phyloP scores from a whole-genome alignment of 495 filamentous ascomycete genomes.

The Jackrogersella minutella region DNA sequence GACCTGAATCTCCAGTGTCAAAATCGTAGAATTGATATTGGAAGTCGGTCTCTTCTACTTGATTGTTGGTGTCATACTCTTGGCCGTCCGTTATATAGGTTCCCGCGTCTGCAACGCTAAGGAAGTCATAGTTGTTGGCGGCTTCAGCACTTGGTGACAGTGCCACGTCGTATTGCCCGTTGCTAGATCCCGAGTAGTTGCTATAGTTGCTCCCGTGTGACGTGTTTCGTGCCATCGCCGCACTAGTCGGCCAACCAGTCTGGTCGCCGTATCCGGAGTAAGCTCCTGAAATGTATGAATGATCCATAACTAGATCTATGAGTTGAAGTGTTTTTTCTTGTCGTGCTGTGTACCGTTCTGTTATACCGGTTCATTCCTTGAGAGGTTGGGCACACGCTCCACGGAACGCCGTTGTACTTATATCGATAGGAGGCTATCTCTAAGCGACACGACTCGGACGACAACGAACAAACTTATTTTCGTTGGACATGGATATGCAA shows the following conservation, averaged over 20 bases:
- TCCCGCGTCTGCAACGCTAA: background rate
- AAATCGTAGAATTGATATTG: constrained; percentile 34
- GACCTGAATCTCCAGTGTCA: constrained; percentile 19
- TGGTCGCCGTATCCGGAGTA: constrained; percentile 19
- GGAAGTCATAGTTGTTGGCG: constrained; percentile 8
- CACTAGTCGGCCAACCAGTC: constrained; percentile 23
- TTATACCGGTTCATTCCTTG: constrained; percentile 18
- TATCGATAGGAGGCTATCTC: constrained; percentile 17
- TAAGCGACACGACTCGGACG: background rate
- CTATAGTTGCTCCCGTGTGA: constrained; percentile 22
- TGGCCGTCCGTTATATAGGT: constrained; percentile 12
- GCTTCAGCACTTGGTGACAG: constrained; percentile 21
- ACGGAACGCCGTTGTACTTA: constrained; percentile 29
- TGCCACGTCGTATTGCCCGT: constrained; percentile 26
- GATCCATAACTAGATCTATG: constrained; percentile 14
- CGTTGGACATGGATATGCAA: constrained; percentile 6
- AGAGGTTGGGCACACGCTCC: constrained; percentile 5
- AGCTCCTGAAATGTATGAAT: constrained; percentile 15
- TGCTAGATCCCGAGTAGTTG: constrained; percentile 32
- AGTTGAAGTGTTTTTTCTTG: background rate
- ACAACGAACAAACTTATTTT: constrained; percentile 24
- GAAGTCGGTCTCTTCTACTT: constrained; percentile 3
- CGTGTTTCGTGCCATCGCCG: constrained; percentile 26
- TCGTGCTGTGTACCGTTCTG: constrained; percentile 18
- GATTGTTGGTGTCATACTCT: constrained; percentile 5